Percentiles rank a stretch among this genome's conserved stretches.
Conservation (phyloP, 78 protist species). For the Guillardia theta region DNA sequence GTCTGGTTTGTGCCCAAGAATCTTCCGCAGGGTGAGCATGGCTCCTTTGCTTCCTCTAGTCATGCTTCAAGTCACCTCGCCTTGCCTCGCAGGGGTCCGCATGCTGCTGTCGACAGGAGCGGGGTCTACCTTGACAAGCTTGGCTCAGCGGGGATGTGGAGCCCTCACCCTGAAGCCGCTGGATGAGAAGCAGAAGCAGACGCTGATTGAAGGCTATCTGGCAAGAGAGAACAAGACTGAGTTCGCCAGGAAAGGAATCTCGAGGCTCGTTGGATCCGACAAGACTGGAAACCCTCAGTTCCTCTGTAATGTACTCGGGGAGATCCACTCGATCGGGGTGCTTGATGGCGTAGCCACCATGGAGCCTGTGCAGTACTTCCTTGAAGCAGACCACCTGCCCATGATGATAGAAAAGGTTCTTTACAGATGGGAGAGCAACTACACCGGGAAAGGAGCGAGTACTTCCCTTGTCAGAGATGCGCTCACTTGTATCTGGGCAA, state of each 20-base stretch:
- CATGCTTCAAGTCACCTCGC: neutral
- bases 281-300: neutral
- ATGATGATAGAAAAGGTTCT: neutral
- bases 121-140: neutral
- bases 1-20: neutral
- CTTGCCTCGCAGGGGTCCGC: neutral
- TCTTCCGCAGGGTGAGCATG: neutral
- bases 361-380: conserved; percentile 3
- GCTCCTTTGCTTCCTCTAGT: neutral
- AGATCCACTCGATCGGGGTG: neutral
- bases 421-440: neutral
- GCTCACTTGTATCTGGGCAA: neutral
- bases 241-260: neutral
- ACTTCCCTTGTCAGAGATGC: neutral
- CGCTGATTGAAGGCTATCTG: neutral
- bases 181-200: neutral
- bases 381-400: neutral
- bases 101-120: neutral
- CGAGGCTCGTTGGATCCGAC: neutral
- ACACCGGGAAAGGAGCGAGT: neutral
- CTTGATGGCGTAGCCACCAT: neutral
- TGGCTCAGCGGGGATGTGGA: neutral
- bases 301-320: neutral
- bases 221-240: neutral
- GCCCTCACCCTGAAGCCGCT: neutral